phyloP scores from a whole-genome alignment of 139 green algal genomes.

The Closterium sp. region DNA sequence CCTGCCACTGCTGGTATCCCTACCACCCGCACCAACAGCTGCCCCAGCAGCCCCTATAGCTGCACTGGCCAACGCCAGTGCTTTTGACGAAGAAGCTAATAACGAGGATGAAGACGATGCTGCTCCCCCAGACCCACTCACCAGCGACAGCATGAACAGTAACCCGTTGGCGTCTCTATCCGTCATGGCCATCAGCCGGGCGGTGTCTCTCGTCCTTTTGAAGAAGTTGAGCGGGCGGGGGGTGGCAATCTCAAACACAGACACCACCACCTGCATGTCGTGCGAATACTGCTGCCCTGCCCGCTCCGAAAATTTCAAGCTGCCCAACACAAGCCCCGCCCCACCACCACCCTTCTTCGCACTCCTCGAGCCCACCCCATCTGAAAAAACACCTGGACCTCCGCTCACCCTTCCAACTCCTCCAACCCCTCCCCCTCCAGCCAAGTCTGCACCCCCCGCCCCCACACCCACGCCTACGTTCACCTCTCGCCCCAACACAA shows the following conservation, averaged over 20 bases:
- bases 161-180: neutral
- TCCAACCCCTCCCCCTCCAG: neutral
- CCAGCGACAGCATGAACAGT: neutral
- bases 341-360: neutral
- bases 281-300: neutral
- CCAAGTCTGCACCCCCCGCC: neutral
- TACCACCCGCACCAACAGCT: neutral
- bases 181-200: neutral
- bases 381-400: neutral
- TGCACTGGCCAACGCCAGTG: neutral
- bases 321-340: neutral
- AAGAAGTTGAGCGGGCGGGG: neutral
- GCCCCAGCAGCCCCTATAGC: neutral
- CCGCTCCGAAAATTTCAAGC: neutral
- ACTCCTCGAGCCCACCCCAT: neutral
- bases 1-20: neutral
- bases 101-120: neutral
- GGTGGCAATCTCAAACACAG: neutral
- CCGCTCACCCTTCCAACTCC: neutral
- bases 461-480: neutral
- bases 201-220: neutral
- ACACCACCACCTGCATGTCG: neutral
- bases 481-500: neutral
- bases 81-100: neutral
- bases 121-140: neutral